Evolutionary conservation across 2,329 filamentous ascomycete species (phyloP).

Genomic region (Orbilia quercus): DNA sequence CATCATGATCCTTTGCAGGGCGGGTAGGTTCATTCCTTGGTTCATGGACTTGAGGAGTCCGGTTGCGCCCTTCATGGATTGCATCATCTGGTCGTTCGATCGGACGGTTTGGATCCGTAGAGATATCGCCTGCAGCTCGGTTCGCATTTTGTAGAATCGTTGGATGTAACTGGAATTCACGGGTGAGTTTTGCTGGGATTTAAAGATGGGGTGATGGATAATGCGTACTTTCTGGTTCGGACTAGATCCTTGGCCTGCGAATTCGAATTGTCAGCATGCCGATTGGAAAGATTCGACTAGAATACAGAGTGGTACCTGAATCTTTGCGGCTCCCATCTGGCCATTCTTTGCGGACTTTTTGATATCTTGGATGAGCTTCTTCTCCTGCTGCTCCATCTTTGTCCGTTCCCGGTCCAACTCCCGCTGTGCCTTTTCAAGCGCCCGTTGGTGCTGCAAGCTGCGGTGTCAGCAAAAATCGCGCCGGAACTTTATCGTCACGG

Average conservation of each 20-base stretch:
- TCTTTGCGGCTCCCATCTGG: conserved; percentile 98
- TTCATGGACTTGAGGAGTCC: conserved; percentile 96
- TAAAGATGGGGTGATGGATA: background rate
- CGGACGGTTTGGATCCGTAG: conserved; percentile 95
- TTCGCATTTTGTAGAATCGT: conserved; percentile 98
- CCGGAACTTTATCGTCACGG: background rate
- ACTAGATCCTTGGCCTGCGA: conserved; percentile 86
- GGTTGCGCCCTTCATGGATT: conserved; percentile 98
- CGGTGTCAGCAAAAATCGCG: conserved; percentile 8
- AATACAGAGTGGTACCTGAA: conserved; percentile 69
- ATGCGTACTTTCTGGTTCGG: conserved; percentile 77
- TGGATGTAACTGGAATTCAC: conserved; percentile 78
- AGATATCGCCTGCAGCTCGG: conserved; percentile 94
- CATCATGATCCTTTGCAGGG: conserved; percentile 95
- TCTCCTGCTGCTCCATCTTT: conserved; percentile 98
- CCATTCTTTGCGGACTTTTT: conserved; percentile 98
- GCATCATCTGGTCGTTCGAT: conserved; percentile 99
- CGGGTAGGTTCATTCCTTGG: conserved; percentile 94
- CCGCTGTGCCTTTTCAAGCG: conserved; percentile 95
- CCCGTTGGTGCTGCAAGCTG: conserved; percentile 78
- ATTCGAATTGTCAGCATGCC: conserved; percentile 5
- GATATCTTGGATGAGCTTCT: conserved; percentile 94
- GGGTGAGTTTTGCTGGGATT: conserved; percentile 3
- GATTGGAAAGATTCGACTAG: background rate
- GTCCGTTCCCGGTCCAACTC: conserved; percentile 94